A percentile compares a stretch with the other conserved stretches of the same genome.
phyloP scores from a whole-genome alignment of 768 basidiomycete genomes.

The Collybia nuda region DNA sequence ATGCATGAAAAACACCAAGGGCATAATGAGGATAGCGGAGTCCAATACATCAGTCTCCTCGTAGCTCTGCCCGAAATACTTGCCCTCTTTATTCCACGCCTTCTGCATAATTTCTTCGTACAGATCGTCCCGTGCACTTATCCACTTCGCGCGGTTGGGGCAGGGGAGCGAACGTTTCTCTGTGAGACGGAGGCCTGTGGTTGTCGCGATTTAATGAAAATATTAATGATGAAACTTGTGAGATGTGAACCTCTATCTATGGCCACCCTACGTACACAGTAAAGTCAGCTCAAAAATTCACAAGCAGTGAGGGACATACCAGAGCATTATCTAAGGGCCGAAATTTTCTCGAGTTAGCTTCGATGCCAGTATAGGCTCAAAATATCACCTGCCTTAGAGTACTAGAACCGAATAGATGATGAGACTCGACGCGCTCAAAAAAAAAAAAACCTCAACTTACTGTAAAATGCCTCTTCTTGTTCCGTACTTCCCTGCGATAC shows the following conservation, averaged over 20 bases:
- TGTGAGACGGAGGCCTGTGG: slow-evolving; percentile 76
- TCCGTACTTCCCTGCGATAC: slow-evolving; percentile 80
- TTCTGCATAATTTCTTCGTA: slow-evolving; percentile 94
- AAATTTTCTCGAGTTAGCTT: not conserved
- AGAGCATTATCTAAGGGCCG: slow-evolving; percentile 75
- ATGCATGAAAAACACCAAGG: slow-evolving; percentile 88
- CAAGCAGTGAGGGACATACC: slow-evolving; percentile 39
- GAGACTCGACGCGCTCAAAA: not conserved
- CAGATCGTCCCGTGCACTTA: slow-evolving; percentile 70
- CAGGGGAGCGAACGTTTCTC: slow-evolving; percentile 95
- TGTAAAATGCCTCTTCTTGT: slow-evolving; percentile 82
- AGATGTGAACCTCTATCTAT: slow-evolving; percentile 72
- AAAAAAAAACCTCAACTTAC: slow-evolving; percentile 39
- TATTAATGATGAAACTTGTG: slow-evolving; percentile 1
- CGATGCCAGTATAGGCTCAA: too few species aligned
- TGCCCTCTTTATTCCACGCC: slow-evolving; percentile 74
- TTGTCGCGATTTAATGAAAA: not conserved
- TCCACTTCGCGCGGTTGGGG: slow-evolving; percentile 70
- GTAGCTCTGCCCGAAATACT: slow-evolving; percentile 86
- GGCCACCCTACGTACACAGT: slow-evolving; percentile 67
- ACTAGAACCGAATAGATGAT: slow-evolving; percentile 35
- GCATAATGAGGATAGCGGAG: slow-evolving; percentile 89
- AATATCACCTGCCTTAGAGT: slow-evolving; percentile 65
- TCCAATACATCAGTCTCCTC: slow-evolving; percentile 83
- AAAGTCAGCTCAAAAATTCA: not conserved